phyloP scores from a whole-genome alignment of 345 rosid genomes.

The Brassica carinata region DNA sequence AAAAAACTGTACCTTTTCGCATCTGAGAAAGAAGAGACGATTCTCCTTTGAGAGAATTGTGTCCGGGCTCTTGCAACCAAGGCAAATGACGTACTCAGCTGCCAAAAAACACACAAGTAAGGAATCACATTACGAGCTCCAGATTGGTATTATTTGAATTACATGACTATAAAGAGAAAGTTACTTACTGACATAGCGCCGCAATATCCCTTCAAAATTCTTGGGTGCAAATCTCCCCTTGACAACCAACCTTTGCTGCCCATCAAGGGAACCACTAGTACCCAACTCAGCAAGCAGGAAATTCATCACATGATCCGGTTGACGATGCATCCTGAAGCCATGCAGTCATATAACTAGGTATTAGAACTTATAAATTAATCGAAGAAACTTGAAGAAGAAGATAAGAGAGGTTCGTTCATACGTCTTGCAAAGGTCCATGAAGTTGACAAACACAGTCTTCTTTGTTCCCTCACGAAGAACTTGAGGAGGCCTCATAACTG shows the following conservation, averaged over 20 bases:
- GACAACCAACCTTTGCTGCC: slow-evolving; percentile 87
- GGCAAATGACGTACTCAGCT: slow-evolving; percentile 64
- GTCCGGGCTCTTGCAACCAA: slow-evolving; percentile 75
- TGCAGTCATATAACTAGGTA: slow-evolving; percentile 1
- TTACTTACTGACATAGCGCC: slow-evolving; percentile 86
- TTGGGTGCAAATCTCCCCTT: slow-evolving; percentile 95
- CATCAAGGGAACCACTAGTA: slow-evolving; percentile 94
- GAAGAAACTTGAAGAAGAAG: neutral
- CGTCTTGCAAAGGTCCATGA: slow-evolving; percentile 97
- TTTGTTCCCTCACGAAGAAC: slow-evolving; percentile 98
- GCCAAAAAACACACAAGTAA: slow-evolving; percentile 13
- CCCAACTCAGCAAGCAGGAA: slow-evolving; percentile 95
- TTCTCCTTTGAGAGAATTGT: slow-evolving; percentile 72
- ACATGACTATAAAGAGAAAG: slow-evolving; percentile 9
- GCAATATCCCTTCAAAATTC: slow-evolving; percentile 82
- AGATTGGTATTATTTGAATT: neutral
- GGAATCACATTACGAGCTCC: slow-evolving; percentile 3
- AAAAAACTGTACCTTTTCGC: slow-evolving; percentile 57
- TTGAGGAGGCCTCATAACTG: slow-evolving; percentile 98
- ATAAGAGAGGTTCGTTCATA: slow-evolving; percentile 35
- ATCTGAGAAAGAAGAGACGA: slow-evolving; percentile 70
- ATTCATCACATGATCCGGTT: slow-evolving; percentile 90
- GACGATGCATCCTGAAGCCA: slow-evolving; percentile 81
- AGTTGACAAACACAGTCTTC: slow-evolving; percentile 95
- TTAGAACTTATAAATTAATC: neutral